Base-by-base conservation (phyloP, 2,329 filamentous ascomycete species). In the Clonostachys rosea region DNA sequence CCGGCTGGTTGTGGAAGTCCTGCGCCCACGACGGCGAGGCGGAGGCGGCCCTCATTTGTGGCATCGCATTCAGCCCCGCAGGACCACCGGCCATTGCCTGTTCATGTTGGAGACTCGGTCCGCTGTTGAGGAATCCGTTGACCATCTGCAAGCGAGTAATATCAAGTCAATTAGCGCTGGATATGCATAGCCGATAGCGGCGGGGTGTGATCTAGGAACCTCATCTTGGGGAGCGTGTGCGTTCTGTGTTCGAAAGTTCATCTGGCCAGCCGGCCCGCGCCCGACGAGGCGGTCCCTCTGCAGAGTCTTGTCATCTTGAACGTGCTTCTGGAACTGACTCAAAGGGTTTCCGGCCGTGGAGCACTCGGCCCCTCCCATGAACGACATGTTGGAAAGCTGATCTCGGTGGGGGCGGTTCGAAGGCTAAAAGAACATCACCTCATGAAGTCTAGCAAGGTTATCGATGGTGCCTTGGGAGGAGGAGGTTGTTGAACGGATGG, bases 271-370 rank as follows among this genome's bases (percentile, higher is more conserved):
- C 1, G 88, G 86, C 1, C 83, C 84, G 54, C 86, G 76, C 52
- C 89, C 89, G 50, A 89, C 84, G 51, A 97, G 76, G 50, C 94
- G 83, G 68, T 99, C 94, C 60, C 91, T 81, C 71, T 97, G 94
- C 49, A 97, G 75, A 49, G 89, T 94, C 71, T 91, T 95, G 74
- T 99, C 94, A 78, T 95, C 90, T 63, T 95, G 89, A 48, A 94
- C 89, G 68, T 96, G 91, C 70, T 99, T 99, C 54, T 91, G 90
- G 67, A 99, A 95, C 75, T 97, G 94, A 64, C 89, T 92, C 60
- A 99, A 84, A 49, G 95, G 94, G 69, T 99, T 99, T 62, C 87
- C 90, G 54, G 89, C 91, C 52, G 94, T 95, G 48, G 92, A 97
- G 78, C 94, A 99, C 74, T 97, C 94, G 58, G 92, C 88, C 67